phyloP scores from a whole-genome alignment of 2,329 filamentous ascomycete species.

The Paraconiothyrium brasiliense region DNA sequence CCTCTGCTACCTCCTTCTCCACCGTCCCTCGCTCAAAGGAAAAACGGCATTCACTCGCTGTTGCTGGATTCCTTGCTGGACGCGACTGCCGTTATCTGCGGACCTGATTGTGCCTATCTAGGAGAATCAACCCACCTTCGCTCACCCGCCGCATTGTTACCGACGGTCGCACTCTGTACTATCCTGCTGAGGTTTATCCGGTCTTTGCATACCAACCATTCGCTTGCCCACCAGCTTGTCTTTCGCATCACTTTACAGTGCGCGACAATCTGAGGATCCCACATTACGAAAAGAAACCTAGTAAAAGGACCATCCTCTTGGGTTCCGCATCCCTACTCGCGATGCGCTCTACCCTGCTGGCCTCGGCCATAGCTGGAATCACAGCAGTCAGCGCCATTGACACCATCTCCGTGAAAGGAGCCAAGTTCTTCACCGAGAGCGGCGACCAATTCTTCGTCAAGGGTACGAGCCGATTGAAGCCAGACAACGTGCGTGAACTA shows the following conservation, averaged over 20 bases:
- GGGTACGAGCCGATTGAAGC: slow-evolving; percentile 59
- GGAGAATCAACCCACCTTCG: background rate
- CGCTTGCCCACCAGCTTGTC: background rate
- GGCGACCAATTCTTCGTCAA: slow-evolving; percentile 87
- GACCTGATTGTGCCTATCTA: background rate
- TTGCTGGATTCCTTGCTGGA: slow-evolving; percentile 1
- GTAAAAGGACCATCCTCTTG: background rate
- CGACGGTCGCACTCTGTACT: background rate
- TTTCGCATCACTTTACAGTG: too few relatives aligned
- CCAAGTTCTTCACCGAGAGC: slow-evolving; percentile 86
- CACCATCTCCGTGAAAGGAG: slow-evolving; percentile 70
- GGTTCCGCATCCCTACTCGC: background rate
- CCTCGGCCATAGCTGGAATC: slow-evolving; percentile 36
- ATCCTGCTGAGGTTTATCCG: background rate
- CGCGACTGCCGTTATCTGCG: slow-evolving; percentile 3
- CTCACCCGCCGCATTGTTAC: background rate
- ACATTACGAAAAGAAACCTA: background rate
- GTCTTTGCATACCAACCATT: background rate
- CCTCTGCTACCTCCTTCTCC: background rate
- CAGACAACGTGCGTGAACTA: slow-evolving; percentile 11
- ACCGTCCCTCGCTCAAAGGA: slow-evolving; percentile 6
- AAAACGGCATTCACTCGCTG: slow-evolving; percentile 6
- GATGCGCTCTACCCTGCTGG: slow-evolving; percentile 33
- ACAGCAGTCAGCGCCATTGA: slow-evolving; percentile 58
- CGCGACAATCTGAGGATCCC: background rate